Base-by-base conservation (phyloP, 2,329 filamentous ascomycete genomes). In the Chaetomium sp. region DNA sequence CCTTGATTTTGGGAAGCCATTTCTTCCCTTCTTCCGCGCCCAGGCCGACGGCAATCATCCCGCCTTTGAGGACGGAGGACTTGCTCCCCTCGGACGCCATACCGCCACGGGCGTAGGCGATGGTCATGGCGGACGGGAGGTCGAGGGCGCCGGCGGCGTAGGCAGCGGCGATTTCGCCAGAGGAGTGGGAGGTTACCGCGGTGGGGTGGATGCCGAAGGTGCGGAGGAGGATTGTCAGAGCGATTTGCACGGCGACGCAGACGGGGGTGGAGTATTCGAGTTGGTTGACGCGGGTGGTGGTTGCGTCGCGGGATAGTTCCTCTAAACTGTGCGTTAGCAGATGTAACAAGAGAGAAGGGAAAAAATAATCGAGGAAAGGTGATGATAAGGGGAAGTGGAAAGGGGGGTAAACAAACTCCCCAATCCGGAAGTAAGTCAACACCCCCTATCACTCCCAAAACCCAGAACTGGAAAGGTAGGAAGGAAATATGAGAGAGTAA, bases 221-320 rank as follows among this genome's bases (percentile, higher is more conserved):
- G n/a, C 56, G 55, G 7, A 76, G 64, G 5, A 75, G 63, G 4
- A 72, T 67, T 0, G 72, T 67, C 5, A 76, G 57, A 8, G 63
- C 70, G n/a, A 77, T 66, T 59, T 77, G 74, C 2, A 77, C 52
- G 0, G 73, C 72, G 3, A 71, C 73, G 49, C 60, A 64, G 2
- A 64, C 56, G 7, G 62, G 55, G 1, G 59, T 62, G 56, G 56
- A 60, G 56, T 61, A 59, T 27, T 62, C 59, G 10, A 62, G 58
- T 42, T 63, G 46, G 38, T 61, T 60, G 9, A 64, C 61, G 9
- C 52, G 57, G 3, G 59, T 53, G 0, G 55, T 61, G 2, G 58
- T 44, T 7, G 48, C 55, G 32, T 60, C 57, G 1, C 59, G 54
- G 34, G 46, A 52, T 10, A 64, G 58, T 44, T 65, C 63, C 51